These are phyloP conservation scores for Globisporangium viniferum DNA, from an alignment of 352 stramenopile genomes.

Conservation along the genomic window DNA sequence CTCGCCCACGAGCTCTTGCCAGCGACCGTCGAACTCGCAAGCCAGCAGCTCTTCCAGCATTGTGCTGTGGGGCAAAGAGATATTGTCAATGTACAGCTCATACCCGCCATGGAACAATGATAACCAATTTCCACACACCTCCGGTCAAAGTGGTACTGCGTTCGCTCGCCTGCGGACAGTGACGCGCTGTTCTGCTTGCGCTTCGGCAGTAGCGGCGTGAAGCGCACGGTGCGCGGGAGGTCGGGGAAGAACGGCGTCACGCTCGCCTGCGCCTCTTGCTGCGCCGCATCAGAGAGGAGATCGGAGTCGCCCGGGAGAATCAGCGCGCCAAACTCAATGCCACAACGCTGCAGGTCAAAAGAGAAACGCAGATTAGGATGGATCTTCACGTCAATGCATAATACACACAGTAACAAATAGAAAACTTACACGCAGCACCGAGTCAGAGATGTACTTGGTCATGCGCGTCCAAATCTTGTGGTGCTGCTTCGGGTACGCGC, in stretches of 20 bases:
- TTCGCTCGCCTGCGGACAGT: constrained; percentile 50
- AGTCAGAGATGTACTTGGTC: constrained; percentile 60
- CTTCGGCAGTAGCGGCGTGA: constrained; percentile 55
- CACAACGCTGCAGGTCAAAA: constrained; percentile 45
- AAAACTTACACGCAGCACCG: constrained; percentile 30
- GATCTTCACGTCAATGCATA: not conserved
- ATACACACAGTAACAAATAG: not conserved
- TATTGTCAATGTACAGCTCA: not conserved
- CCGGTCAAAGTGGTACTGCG: constrained; percentile 74
- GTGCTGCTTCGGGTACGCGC: constrained; percentile 79
- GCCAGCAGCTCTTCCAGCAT: constrained; percentile 50
- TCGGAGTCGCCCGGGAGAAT: constrained; percentile 72
- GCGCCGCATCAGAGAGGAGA: constrained; percentile 22
- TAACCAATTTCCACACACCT: constrained; percentile 35
- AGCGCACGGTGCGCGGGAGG: constrained; percentile 65
- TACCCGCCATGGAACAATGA: not conserved
- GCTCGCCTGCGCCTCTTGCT: constrained; percentile 10
- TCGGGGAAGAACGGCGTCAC: constrained; percentile 75
- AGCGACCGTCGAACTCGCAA: constrained; percentile 38
- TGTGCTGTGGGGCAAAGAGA: constrained; percentile 21
- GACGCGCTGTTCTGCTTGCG: constrained; percentile 21
- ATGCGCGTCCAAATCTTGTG: constrained; percentile 66
- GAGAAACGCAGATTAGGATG: not conserved
- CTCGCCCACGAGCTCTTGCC: constrained; percentile 88
- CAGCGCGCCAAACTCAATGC: constrained; percentile 55